Base-by-base conservation (phyloP, 305 asterid species). In the Plantago coronopus region DNA sequence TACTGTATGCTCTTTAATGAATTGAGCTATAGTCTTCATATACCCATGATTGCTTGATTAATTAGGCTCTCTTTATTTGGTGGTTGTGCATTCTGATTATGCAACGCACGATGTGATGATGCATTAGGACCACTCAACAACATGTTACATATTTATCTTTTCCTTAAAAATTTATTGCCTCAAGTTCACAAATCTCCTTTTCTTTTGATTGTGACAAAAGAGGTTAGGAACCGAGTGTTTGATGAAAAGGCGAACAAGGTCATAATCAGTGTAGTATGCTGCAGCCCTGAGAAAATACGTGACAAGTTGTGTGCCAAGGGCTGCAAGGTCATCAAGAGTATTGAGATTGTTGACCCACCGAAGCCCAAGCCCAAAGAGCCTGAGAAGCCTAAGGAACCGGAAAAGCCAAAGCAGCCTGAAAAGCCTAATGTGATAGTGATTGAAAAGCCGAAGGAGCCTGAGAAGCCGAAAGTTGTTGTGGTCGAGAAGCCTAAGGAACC, bases 221-320 rank as follows among this genome's bases (percentile, higher is more conserved):
- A 89, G 80, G 77, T 89, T 44, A 63, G 74, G 69, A 86, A 86
- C 76, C 94, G 74, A 29, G 2, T 54, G 7, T 86, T 54, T 44
- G 86, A 89, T 57, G 91, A 81, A 72, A 84, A 89, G 73, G 65
- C 72, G 12, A 86, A 89, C 50, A 69, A 68, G 16, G 94, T 86
- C 58, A 81, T 66, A 10, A 86, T 89, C 67, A 72, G 65, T 0
- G 97, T 86, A 25, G 76, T 81, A 0, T 84, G 94, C 74, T 86
- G 97, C 67, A 64, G 64, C 65, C 95, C 94, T 0, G 91, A 86
- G 66, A 82, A 78, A 57, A 40, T 89, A 65, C 87, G 94, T 15
- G 91, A 89, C 65, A 82, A 86, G 58, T 57, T 89, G 29, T 81
- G 87, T 25, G 72, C 77, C 29, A 82, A 75, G 61, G 97, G 95